Conservation (phyloP, 768 basidiomycete genomes). For the Tricholoma bakamatsutake region DNA sequence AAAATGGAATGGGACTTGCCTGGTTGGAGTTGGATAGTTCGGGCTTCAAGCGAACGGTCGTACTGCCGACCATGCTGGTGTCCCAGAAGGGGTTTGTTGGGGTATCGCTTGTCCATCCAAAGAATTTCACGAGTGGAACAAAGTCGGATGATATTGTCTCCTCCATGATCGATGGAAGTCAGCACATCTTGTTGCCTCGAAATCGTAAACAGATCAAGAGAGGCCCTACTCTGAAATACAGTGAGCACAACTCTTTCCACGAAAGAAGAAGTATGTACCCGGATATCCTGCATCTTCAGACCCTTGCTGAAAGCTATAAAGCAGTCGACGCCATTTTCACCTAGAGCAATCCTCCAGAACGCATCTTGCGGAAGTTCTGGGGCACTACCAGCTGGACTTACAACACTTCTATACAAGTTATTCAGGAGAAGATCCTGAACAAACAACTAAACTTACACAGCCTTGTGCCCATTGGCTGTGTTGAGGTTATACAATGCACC, state of each 20-base stretch:
- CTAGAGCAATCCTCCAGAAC: constrained; percentile 51
- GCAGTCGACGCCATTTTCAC: constrained; percentile 28
- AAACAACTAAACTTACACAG: constrained; percentile 32
- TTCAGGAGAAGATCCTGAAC: neutral
- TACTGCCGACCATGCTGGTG: constrained; percentile 54
- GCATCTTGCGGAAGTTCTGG: constrained; percentile 17
- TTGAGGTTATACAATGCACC: constrained; percentile 48
- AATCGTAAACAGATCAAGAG: constrained; percentile 30
- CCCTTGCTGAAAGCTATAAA: constrained; percentile 41
- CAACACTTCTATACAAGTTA: constrained; percentile 4
- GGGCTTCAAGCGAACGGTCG: constrained; percentile 50
- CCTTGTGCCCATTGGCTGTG: constrained; percentile 28
- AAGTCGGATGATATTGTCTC: constrained; percentile 43
- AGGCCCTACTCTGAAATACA: constrained; percentile 22
- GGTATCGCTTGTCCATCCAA: constrained; percentile 66
- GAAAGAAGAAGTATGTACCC: constrained; percentile 36
- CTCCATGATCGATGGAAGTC: constrained; percentile 40
- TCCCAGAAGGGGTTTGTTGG: constrained; percentile 52
- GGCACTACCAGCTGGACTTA: constrained; percentile 5
- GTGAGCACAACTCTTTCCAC: neutral
- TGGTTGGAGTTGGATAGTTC: constrained; percentile 28
- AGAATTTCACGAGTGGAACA: constrained; percentile 56
- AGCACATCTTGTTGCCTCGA: constrained; percentile 32
- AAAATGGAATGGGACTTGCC: neutral
- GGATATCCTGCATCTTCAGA: constrained; percentile 44